phyloP scores from a whole-genome alignment of 1,139 yeast species.

The Kodamaea derodonti region DNA sequence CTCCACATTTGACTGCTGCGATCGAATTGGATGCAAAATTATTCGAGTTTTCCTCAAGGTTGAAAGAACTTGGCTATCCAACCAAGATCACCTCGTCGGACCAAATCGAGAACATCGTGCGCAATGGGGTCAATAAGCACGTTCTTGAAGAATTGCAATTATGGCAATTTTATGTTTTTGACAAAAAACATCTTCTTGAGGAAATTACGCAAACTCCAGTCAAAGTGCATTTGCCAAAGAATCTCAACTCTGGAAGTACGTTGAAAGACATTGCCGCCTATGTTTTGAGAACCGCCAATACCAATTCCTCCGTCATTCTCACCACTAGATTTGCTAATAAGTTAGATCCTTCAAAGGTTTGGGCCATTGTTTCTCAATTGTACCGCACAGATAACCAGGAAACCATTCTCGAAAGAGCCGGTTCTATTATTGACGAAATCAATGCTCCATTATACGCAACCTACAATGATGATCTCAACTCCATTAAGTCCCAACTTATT shows the following conservation, averaged over 20 bases:
- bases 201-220: constrained; percentile 25
- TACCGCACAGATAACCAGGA: constrained; percentile 33
- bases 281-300: constrained; percentile 40
- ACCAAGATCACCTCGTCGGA: constrained; percentile 41
- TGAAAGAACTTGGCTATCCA: constrained; percentile 59
- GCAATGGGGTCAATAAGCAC: constrained; percentile 60
- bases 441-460: constrained; percentile 69
- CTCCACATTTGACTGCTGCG: constrained; percentile 84
- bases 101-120: constrained; percentile 57
- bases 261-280: constrained; percentile 48
- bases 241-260: constrained; percentile 25
- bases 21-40: constrained; percentile 75
- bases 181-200: constrained; percentile 38
- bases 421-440: constrained; percentile 65
- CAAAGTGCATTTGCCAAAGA: constrained; percentile 25
- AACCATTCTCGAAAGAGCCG: constrained; percentile 39
- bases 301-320: constrained; percentile 19
- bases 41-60: constrained; percentile 55
- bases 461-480: constrained; percentile 68
- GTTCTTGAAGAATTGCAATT: constrained; percentile 65
- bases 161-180: constrained; percentile 86
- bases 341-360: constrained; percentile 49
- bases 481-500: constrained; percentile 63
- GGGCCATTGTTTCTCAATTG: constrained; percentile 36
- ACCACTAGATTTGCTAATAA: constrained; percentile 48